phyloP scores from a whole-genome alignment of 176 grass and related monocot genomes.

The Juncus inflexus region DNA sequence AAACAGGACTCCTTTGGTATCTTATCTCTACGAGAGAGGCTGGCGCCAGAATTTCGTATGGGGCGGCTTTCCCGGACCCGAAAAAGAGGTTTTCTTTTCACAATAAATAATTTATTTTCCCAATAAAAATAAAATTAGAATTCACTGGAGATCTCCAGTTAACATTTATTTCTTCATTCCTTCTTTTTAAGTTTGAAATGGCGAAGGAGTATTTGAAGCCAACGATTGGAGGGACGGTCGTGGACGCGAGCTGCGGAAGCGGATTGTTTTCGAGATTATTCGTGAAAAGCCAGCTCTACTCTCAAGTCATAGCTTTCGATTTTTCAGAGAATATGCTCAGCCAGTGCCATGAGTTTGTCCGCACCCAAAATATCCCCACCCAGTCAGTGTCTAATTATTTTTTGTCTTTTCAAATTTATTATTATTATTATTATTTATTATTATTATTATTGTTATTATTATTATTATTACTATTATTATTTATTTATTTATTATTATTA shows the following conservation, averaged over 20 bases:
- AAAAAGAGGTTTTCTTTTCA: slow-evolving; percentile 63
- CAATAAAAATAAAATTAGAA: neutral
- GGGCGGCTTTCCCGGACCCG: slow-evolving; percentile 81
- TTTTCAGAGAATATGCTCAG: slow-evolving; percentile 96
- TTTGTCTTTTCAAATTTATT: slow-evolving; percentile 2
- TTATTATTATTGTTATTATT: neutral
- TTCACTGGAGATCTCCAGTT: neutral
- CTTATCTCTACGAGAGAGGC: slow-evolving; percentile 92
- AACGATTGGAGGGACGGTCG: slow-evolving; percentile 52
- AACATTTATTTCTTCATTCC: neutral
- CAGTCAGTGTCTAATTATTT: slow-evolving; percentile 43
- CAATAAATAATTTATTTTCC: slow-evolving; percentile 7
- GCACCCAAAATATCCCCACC: slow-evolving; percentile 58
- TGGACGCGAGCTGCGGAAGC: slow-evolving; percentile 96
- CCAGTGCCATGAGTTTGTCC: slow-evolving; percentile 67
- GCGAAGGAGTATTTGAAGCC: slow-evolving; percentile 63
- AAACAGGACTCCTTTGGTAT: slow-evolving; percentile 63
- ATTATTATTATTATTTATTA: neutral
- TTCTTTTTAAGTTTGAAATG: slow-evolving; percentile 68
- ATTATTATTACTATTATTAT: too few relatives aligned
- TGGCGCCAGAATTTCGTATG: slow-evolving; percentile 94
- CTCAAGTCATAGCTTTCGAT: slow-evolving; percentile 71
- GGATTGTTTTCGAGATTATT: slow-evolving; percentile 92
- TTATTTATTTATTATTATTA: too few relatives aligned
- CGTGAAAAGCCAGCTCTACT: slow-evolving; percentile 64